Percentiles rank a stretch among this genome's conserved stretches.
phyloP scores from a whole-genome alignment of 2,329 filamentous ascomycete genomes.

The Colletotrichum aenigma region DNA sequence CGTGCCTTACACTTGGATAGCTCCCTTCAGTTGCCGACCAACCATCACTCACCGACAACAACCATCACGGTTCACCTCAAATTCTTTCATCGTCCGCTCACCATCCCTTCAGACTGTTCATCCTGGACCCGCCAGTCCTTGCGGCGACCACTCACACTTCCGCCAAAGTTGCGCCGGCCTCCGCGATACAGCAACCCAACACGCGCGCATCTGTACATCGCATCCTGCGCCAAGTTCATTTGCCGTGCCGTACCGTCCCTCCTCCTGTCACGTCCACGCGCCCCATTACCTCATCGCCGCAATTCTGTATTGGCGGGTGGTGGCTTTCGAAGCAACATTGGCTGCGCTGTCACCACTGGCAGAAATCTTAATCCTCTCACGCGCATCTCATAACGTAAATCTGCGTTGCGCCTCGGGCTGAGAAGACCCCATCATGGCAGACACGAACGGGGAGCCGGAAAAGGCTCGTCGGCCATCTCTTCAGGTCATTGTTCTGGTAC shows the following conservation, averaged over 20 bases:
- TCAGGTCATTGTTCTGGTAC: constrained; percentile 78
- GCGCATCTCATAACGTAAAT: not conserved
- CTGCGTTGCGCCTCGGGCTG: not conserved
- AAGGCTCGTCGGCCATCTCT: constrained; percentile 50
- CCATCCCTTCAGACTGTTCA: not conserved
- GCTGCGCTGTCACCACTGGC: not conserved
- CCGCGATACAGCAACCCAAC: not conserved
- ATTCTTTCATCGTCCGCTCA: not conserved
- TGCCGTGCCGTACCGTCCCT: not conserved
- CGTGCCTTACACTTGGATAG: not conserved
- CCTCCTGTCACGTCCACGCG: not conserved
- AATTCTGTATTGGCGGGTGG: not conserved
- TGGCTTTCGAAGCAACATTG: not conserved
- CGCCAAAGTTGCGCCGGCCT: not conserved
- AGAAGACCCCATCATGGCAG: not conserved
- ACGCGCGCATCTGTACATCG: not conserved
- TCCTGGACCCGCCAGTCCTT: not conserved
- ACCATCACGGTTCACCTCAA: not conserved
- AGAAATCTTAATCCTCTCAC: not conserved
- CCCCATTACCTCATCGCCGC: not conserved
- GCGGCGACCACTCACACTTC: not conserved
- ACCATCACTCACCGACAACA: constrained; percentile 1
- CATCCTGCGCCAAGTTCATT: not conserved
- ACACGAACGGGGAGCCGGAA: constrained; percentile 11
- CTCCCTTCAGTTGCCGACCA: not conserved